phyloP scores from a whole-genome alignment of 345 rosid species.

The Syzygium oleosum region DNA sequence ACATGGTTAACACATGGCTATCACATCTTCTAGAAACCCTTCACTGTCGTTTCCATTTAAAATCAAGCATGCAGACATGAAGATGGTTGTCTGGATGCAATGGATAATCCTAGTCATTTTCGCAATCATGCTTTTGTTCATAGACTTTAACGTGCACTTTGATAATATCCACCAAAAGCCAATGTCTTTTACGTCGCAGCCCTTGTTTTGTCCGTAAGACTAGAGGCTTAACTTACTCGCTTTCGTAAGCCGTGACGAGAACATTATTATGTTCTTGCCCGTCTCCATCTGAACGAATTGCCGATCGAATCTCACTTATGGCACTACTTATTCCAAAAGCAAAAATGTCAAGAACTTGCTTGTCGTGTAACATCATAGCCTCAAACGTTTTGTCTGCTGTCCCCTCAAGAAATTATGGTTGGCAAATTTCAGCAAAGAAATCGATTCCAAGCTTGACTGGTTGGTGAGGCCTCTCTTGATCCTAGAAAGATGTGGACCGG shows the following conservation, averaged over 20 bases:
- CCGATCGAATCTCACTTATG: not conserved
- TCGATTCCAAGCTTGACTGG: not conserved
- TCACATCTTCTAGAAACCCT: not conserved
- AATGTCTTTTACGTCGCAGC: not conserved
- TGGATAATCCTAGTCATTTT: not conserved
- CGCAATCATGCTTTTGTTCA: not conserved
- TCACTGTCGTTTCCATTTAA: not conserved
- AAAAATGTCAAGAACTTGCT: not conserved
- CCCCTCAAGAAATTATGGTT: not conserved
- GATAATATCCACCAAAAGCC: not conserved
- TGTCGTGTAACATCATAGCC: not conserved
- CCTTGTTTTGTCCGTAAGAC: not conserved
- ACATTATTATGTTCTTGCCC: not conserved
- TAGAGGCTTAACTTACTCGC: not conserved
- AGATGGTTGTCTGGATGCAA: not conserved
- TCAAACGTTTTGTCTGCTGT: not conserved
- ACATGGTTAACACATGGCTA: not conserved
- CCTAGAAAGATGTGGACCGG: not conserved
- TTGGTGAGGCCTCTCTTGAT: not conserved
- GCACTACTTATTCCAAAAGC: not conserved
- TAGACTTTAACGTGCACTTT: not conserved
- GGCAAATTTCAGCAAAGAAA: not conserved
- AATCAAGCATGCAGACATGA: not conserved
- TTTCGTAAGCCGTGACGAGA: not conserved
- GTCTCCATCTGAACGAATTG: not conserved